Percentiles rank a stretch among this genome's conserved stretches.
These are phyloP conservation scores for Fagopyrum tataricum DNA, from an alignment of 148 eudicot genomes.

Conservation along the genomic window DNA sequence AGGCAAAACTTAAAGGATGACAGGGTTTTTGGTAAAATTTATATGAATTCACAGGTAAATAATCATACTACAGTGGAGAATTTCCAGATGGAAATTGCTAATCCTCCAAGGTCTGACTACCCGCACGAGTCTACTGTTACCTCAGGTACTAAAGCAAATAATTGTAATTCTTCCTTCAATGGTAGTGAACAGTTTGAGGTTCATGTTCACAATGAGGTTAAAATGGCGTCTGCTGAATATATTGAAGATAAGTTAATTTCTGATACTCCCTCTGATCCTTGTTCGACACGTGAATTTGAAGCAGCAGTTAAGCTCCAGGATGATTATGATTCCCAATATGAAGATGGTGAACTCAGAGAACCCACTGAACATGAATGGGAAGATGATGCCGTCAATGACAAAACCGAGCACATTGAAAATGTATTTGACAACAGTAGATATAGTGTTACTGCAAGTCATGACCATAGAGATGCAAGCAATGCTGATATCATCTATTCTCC, in stretches of 20 bases:
- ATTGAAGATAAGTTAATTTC: conserved; percentile 5
- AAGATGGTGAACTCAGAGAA: conserved; percentile 49
- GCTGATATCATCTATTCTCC: conserved; percentile 16
- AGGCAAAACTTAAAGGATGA: background rate
- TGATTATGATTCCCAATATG: conserved; percentile 40
- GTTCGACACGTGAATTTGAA: conserved; percentile 14
- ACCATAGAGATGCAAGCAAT: background rate
- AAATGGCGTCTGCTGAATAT: conserved; percentile 7
- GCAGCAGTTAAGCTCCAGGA: conserved; percentile 16
- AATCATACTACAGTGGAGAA: background rate
- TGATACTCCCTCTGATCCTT: conserved; percentile 15
- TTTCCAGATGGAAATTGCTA: background rate
- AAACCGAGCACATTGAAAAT: conserved; percentile 22
- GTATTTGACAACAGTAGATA: conserved; percentile 16
- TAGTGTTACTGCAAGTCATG: conserved; percentile 14
- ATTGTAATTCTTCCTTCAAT: background rate
- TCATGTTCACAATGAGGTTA: conserved; percentile 9
- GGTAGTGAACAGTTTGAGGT: background rate
- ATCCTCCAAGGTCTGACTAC: background rate
- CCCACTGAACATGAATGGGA: conserved; percentile 27
- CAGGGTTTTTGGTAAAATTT: background rate
- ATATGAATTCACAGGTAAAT: background rate
- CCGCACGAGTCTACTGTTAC: background rate
- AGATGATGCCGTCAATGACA: conserved; percentile 23
- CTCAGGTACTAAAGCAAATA: background rate